These are phyloP conservation scores for Chiua sp. DNA, from an alignment of 1,284 basidiomycete genomes.

Conservation along the genomic window DNA sequence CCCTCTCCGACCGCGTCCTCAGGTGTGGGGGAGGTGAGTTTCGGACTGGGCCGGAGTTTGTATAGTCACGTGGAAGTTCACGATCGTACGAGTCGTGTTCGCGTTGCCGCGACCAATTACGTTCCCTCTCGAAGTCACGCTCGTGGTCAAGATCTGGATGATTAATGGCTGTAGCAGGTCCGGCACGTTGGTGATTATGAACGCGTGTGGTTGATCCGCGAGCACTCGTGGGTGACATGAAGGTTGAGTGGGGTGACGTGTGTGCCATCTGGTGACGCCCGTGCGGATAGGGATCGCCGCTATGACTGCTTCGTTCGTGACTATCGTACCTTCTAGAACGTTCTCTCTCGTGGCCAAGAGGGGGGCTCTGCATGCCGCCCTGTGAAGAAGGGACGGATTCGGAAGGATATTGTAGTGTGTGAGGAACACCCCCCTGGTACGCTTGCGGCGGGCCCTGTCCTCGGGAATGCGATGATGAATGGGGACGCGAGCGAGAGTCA, in stretches of 20 bases:
- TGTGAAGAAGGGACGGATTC: conserved; percentile 50
- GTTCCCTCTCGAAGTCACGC: conserved; percentile 46
- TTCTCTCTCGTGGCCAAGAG: conserved; percentile 50
- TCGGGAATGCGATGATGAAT: conserved; percentile 51
- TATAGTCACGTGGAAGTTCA: conserved; percentile 40
- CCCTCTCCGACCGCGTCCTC: conserved; percentile 42
- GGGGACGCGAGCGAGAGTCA: conserved; percentile 47
- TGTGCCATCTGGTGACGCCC: conserved; percentile 43
- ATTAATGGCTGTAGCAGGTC: conserved; percentile 62
- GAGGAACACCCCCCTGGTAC: conserved; percentile 39
- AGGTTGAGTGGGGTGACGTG: conserved; percentile 41
- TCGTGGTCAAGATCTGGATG: conserved; percentile 50
- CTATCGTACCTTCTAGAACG: conserved; percentile 47
- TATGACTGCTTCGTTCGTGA: conserved; percentile 40
- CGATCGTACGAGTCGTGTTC: conserved; percentile 50
- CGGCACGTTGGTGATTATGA: conserved; percentile 71
- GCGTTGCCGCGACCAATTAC: conserved; percentile 52
- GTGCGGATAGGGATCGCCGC: conserved; percentile 35
- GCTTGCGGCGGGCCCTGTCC: conserved; percentile 37
- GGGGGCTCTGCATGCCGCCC: conserved; percentile 52
- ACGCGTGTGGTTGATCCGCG: conserved; percentile 44
- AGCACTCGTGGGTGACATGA: conserved; percentile 36
- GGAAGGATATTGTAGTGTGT: conserved; percentile 47
- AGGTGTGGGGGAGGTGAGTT: conserved; percentile 48
- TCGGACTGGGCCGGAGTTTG: conserved; percentile 24